Percentiles rank a stretch among this genome's conserved stretches.
Conservation (phyloP, 2,329 filamentous ascomycete species). For the Exophiala bonariae region DNA sequence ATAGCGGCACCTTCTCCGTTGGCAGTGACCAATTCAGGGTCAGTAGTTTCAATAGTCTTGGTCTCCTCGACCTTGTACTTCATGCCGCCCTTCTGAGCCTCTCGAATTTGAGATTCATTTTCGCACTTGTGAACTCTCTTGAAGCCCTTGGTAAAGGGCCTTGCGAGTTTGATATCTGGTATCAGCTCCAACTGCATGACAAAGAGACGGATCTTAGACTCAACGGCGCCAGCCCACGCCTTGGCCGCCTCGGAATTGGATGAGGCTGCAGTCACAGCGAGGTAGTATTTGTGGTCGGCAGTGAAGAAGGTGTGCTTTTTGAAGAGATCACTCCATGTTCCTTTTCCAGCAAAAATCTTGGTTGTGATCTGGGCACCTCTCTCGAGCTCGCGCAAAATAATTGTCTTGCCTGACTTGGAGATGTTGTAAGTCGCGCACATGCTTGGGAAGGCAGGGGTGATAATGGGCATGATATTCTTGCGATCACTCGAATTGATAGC, state of each 20-base stretch:
- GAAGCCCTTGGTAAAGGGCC: slow-evolving; percentile 91
- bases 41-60: slow-evolving; percentile 52
- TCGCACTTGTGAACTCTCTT: slow-evolving; percentile 74
- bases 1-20: slow-evolving; percentile 40
- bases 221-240: slow-evolving; percentile 86
- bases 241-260: slow-evolving; percentile 81
- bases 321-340: slow-evolving; percentile 85
- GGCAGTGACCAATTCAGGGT: slow-evolving; percentile 50
- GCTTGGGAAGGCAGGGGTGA: slow-evolving; percentile 93
- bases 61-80: slow-evolving; percentile 58
- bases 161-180: slow-evolving; percentile 75
- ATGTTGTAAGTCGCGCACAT: slow-evolving; percentile 98
- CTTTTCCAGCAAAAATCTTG: slow-evolving; percentile 74
- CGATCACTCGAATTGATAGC: slow-evolving; percentile 77
- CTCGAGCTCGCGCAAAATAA: slow-evolving; percentile 80
- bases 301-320: slow-evolving; percentile 92
- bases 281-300: slow-evolving; percentile 89
- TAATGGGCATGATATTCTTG: slow-evolving; percentile 94
- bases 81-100: slow-evolving; percentile 62
- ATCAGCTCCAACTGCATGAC: slow-evolving; percentile 82
- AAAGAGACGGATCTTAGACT: slow-evolving; percentile 87
- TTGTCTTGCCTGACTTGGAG: slow-evolving; percentile 76
- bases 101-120: slow-evolving; percentile 61
- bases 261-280: slow-evolving; percentile 81
- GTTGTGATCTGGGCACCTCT: slow-evolving; percentile 76